Base-by-base conservation (phyloP, 495 filamentous ascomycete genomes). In the Cairneyella variabilis region DNA sequence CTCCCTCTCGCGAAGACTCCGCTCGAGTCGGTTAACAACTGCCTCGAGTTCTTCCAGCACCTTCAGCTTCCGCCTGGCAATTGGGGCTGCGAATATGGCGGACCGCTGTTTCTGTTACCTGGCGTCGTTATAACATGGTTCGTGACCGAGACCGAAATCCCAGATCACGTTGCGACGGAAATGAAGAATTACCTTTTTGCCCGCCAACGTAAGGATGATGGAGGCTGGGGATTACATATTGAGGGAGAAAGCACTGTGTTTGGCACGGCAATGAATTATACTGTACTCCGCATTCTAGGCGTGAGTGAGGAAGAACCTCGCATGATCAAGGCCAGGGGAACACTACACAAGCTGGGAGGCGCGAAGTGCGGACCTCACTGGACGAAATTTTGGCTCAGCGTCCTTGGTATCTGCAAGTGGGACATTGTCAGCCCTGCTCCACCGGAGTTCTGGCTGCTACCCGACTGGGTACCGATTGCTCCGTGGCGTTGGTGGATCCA, bases 401-500 rank as follows among this genome's bases (percentile, higher is more conserved):
- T 96, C 20, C 67, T 98, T 62, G 89, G 89, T 10, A 84, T 96
- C 14, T 85, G 84, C 65, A 73, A 88, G 9, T 97, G 90, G 89
- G 89, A 96, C 50, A 85, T 89, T 53, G 90, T 97, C 58, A 97
- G 97, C 60, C 93, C 93, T 0, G 82, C 92, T 11, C 93, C 93
- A 3, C 86, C 93, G 1, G 93, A 98, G 69, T 62, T 97, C 36
- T 98, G 93, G 92, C 79, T 97, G 22, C 73, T 98, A 2, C 95
- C 93, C 2, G 90, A 97, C 67, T 97, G 93, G 92, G 82, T 91
- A 12, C 95, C 93, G 1, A 79, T 97, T 59, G 85, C 89, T 9
- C 93, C 95, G 0, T 97, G 95, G 93, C 77, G 90, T 41, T 98
- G 93, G 93, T 98, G 93, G 93, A 90, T 96, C 56, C 93, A 98